Evolutionary conservation across 1,139 yeast species (phyloP), one percentile per base, ranked within the genome.

Genomic region (Geotrichum restrictum): DNA sequence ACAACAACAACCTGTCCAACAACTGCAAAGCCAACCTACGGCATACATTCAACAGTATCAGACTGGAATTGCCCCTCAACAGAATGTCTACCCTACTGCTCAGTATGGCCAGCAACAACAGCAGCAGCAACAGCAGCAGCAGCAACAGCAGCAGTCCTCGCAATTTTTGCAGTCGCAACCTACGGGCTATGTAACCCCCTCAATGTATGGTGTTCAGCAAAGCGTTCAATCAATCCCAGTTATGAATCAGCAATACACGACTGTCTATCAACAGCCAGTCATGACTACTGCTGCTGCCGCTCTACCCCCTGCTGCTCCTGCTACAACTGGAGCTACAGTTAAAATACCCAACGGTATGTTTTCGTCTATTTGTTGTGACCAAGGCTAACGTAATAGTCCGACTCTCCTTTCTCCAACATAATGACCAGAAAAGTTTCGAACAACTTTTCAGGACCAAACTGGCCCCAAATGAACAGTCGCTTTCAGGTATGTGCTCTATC

Each of bases 371-470:
- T 11, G 8, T 34, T 34, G 22, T 32, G 21, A 7, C 13, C 27
- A 16, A 22, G 11, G 3, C 47, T 51, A 31, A 38, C 31, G 19
- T 22, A 37, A 36, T 32, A 54, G 83, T 84, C 56, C 77, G 97
- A 59, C 75, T 93, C 53, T 83, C 96, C 10, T 93, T 93, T 64
- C 80, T 93, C 59, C 82, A 95, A 2, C 83, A 86, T 18, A 81
- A 81, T 40, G 98, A 89, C 67, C 98, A 93, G 72, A 77, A 77
- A 56, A 85, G 88, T 68, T 93, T 88, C 64, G 95, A 88, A 66
- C 82, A 82, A 61, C 74, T 93, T 59, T 93, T 91, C 66, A 73
- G 89, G 57, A 78, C 87, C 5, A 83, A 88, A 4, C 88, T 88
- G 34, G 80, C 86, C n/a, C 74, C 77, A 36, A 87, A 91, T 19